A percentile compares a stretch with the other conserved stretches of the same genome.
These are phyloP conservation scores for Debaryomyces maramus DNA, from an alignment of 805 yeast genomes.

Conservation along the genomic window DNA sequence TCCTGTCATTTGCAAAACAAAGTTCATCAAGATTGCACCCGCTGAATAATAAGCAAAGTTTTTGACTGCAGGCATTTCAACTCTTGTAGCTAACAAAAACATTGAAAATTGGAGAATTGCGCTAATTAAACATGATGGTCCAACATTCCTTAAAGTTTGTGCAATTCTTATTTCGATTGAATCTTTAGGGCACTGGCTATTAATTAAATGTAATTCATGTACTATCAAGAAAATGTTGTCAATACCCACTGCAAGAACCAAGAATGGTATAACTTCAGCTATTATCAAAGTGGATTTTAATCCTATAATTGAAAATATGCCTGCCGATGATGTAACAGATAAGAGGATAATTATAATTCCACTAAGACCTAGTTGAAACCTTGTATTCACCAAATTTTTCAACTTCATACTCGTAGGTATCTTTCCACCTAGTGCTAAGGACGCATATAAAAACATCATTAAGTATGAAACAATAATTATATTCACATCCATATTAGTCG, in stretches of 20 bases:
- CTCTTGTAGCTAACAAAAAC: slow-evolving; percentile 74
- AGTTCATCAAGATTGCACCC: slow-evolving; percentile 76
- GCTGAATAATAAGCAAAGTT: slow-evolving; percentile 93
- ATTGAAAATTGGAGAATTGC: slow-evolving; percentile 77
- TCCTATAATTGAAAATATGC: slow-evolving; percentile 73
- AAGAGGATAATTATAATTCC: slow-evolving; percentile 81
- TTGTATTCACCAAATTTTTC: slow-evolving; percentile 46
- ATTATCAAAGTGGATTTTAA: slow-evolving; percentile 86
- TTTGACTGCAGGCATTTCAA: slow-evolving; percentile 93
- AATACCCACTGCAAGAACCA: slow-evolving; percentile 92
- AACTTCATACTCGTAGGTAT: slow-evolving; percentile 37
- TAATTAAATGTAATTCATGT: slow-evolving; percentile 67
- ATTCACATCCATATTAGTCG: slow-evolving; percentile 74
- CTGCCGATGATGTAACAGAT: slow-evolving; percentile 82
- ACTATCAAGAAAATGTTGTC: slow-evolving; percentile 88
- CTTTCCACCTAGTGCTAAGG: slow-evolving; percentile 73
- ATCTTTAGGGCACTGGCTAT: slow-evolving; percentile 38
- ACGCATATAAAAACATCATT: slow-evolving; percentile 85
- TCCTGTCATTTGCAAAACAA: slow-evolving; percentile 75
- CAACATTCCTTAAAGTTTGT: slow-evolving; percentile 67
- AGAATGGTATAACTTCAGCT: slow-evolving; percentile 94
- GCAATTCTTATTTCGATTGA: slow-evolving; percentile 60
- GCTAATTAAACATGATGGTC: slow-evolving; percentile 83
- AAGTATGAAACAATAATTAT: slow-evolving; percentile 75
- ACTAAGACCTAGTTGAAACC: slow-evolving; percentile 75